Base-by-base conservation (phyloP, 805 yeast genomes). In the Wickerhamiella azymoides region DNA sequence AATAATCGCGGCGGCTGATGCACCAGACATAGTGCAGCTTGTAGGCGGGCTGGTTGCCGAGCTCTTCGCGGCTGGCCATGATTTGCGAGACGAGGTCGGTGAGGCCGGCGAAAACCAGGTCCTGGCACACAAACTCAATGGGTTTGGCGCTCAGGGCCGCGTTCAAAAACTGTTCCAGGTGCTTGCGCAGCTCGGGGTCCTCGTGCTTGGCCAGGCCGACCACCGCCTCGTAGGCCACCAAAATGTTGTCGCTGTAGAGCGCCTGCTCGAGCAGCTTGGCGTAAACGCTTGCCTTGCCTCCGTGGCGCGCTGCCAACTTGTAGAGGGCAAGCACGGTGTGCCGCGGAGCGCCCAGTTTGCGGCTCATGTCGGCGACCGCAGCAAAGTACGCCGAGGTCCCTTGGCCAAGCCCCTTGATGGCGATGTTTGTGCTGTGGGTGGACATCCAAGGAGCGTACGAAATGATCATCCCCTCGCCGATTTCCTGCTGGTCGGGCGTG, bases 1-100 rank as follows among this genome's bases (percentile, higher is more conserved):
- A 48, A 27, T 57, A 68, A 56, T 77, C 72, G 4, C 73, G 76
- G 30, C 68, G 67, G 42, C 64, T 65, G 32, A 71, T 55, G 48
- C 78, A 64, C 67, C 77, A 70, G 0, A 77, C 58, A 52, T 73
- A 74, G 39, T 73, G 61, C 14, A 75, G 65, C 50, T 74, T 66
- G 61, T 69, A 74, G 52, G 70, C 67, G 40, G 67, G 70, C 28
- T 72, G 54, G 46, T 56, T 14, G 46, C 53, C 53, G 52, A 65
- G 25, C 54, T 52, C 46, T 2, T 66, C 65, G 24, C 52, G 50
- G 21, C 50, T 40, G 27, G 54, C 62, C 36, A 77, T 57, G 36
- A 73, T 52, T 1, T 61, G 60, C 51, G 72, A 74, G 27, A 77
- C 70, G 6, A 52, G 46, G 11, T 64, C 62, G 3, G 65, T 62